Base-by-base conservation (phyloP, 2,329 filamentous ascomycete genomes). In the Aureobasidium sp. region DNA sequence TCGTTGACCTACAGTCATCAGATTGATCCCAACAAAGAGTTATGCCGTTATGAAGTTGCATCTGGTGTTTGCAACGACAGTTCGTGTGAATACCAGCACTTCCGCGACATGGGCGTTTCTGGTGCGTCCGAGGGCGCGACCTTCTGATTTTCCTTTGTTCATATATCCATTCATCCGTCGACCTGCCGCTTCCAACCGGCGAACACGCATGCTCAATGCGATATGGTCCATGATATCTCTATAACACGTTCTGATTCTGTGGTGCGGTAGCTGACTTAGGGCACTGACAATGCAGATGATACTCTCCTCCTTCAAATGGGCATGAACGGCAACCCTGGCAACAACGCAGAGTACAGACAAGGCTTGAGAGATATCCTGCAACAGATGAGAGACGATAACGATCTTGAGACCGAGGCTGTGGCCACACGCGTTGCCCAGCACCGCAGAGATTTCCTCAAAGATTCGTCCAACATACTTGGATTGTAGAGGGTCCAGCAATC, bases 1-100 rank as follows among this genome's bases (percentile, higher is more conserved):
- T 97, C 94, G 66, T 81, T 95, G 78, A 97, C 92, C 47, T 97
- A 93, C 77, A 97, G 90, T 77, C 90, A 96, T 75, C 87, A 87
- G 68, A 96, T 99, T 75, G 86, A 97, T 72, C 81, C 86, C 27
- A 80, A 84, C 64, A 86, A 83, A 68, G 83, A 84, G 65, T 71
- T 97, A 53, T 99, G 94, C 75, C 87, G 85, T 41, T 87, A 84
- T 69, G 90, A 96, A 74, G 77, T 89, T 65, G 80, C 81, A 52
- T 86, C 86, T 58, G 85, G 85, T 64, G 78, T 80, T 67, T 97
- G 94, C 82, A 87, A 87, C 67, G 89, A 92, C 70, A 73, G 77
- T 63, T 79, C 83, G 61, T 99, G 94, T 76, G 78, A 84, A 62
- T 87, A 78, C 66, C 87, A 97, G 78, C 94, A 99, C 77, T 92